Evolutionary conservation across 129 eudicot genomes (phyloP), one percentile per base, ranked within the genome.

Genomic region (Rutidosis leptorrhynchoides): DNA sequence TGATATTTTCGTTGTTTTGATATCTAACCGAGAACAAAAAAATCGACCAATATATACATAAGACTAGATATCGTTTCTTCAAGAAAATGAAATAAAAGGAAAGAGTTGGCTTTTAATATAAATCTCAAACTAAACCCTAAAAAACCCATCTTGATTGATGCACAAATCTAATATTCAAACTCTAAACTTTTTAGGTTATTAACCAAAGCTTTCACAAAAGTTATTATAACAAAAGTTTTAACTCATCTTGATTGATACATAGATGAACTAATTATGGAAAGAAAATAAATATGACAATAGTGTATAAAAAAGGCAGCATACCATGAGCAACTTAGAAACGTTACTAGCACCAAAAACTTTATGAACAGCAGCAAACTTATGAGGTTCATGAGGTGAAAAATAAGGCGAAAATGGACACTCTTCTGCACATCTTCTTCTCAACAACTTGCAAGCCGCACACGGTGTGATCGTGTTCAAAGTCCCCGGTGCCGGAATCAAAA

Each of bases 351-450:
- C 92, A 58, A 85, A 85, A 77, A 85, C 72, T 64, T 85, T 85
- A 60, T 85, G 92, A 74, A 85, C 92, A 45, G 92, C 81, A 51
- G 92, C 92, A 75, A 85, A 85, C 72, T 85, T 85, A 62, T 82
- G 85, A 15, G 92, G 92, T 29, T 85, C 92, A 64, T 82, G 92
- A 25, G 92, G 92, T 3, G 92, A 85, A 69, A 85, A 85, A 66
- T 85, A 85, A 40, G 92, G 92, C 25, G 85, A 85, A 58, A 85
- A 85, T 4, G 92, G 92, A 30, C 92, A 85, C 69, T 85, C 92
- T 80, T 85, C 85, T 22, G 92, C 92, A 59, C 92, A 85, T 62
- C 92, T 71, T 61, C 92, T 70, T 60, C 92, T 68, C 21, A 85
- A 30, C 21, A 85, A 81, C 83, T 85, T 85, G 58, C 92, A 85